Evolutionary conservation across 768 basidiomycete species (phyloP).

Genomic region (Cantharellus anzutake): DNA sequence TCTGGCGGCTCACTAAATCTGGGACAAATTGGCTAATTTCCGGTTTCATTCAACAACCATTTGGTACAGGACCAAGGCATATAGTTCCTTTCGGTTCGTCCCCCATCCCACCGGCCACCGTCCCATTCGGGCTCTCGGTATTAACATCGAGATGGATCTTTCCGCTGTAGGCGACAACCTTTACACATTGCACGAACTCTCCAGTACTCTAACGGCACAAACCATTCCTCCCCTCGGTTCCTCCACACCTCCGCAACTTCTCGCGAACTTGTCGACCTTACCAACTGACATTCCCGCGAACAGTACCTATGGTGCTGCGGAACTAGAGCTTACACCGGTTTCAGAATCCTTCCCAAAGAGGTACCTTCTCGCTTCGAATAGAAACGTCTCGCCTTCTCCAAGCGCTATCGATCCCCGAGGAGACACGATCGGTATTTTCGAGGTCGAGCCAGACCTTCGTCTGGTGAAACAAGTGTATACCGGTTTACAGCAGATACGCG

Average conservation of each 20-base stretch:
- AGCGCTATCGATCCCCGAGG: background rate
- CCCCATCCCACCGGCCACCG: constrained; percentile 7
- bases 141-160: constrained; percentile 6
- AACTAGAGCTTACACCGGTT: constrained; percentile 4
- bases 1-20: constrained; percentile 8
- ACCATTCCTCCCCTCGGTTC: constrained; percentile 5
- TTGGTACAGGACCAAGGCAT: constrained; percentile 10
- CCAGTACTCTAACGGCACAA: constrained; percentile 9
- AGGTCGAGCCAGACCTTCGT: constrained; percentile 3
- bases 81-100: constrained; percentile 3
- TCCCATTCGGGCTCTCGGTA: constrained; percentile 6
- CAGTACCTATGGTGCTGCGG: constrained; percentile 2
- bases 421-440: constrained; percentile 9
- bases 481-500: constrained; percentile 9
- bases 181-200: constrained; percentile 11
- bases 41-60: constrained; percentile 4
- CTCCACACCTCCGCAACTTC: background rate
- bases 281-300: background rate
- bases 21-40: constrained; percentile 2
- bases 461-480: constrained; percentile 9
- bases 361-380: constrained; percentile 9
- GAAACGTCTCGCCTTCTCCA: constrained; percentile 4
- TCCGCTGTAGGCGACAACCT: constrained; percentile 5
- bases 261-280: constrained; percentile 6
- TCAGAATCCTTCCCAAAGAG: constrained; percentile 3